Conservation (phyloP, 164 flowering plant species). For the Nymphaea thermarum region DNA sequence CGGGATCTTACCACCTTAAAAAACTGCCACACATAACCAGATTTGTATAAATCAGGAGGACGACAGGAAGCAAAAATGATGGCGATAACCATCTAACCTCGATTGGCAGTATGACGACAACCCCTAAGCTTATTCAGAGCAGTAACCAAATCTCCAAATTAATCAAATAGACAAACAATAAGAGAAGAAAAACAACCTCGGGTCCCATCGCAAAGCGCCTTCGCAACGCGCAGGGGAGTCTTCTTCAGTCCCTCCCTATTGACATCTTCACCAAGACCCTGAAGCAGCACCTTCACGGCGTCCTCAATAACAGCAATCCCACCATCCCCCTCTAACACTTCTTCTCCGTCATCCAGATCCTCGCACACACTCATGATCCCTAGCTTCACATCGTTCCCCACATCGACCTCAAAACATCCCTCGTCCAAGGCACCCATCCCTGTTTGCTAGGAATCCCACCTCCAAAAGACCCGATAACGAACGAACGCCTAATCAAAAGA, state of each 20-base stretch:
- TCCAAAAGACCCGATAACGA: neutral
- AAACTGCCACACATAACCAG: no score
- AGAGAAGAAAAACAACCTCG: slow-evolving; percentile 34
- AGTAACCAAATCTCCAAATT: no score
- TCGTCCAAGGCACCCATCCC: slow-evolving; percentile 81
- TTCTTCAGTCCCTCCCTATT: slow-evolving; percentile 75
- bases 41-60: no score
- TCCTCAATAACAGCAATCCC: slow-evolving; percentile 41
- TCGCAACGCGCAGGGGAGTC: slow-evolving; percentile 90
- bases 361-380: slow-evolving; percentile 5
- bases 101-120: no score
- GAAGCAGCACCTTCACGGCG: slow-evolving; percentile 73
- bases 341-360: slow-evolving; percentile 5
- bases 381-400: slow-evolving; percentile 37
- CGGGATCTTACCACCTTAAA: no score
- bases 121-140: no score
- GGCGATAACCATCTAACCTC: no score
- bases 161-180: neutral
- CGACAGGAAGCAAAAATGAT: no score
- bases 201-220: slow-evolving; percentile 83
- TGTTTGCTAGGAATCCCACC: neutral
- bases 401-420: slow-evolving; percentile 34
- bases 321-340: slow-evolving; percentile 25
- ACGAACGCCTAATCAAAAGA: neutral
- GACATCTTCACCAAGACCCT: slow-evolving; percentile 77